Percentiles rank a stretch among this genome's conserved stretches.
Evolutionary conservation across 2,329 filamentous ascomycete species (phyloP).

Genomic region (Cryoendolithus antarcticus): DNA sequence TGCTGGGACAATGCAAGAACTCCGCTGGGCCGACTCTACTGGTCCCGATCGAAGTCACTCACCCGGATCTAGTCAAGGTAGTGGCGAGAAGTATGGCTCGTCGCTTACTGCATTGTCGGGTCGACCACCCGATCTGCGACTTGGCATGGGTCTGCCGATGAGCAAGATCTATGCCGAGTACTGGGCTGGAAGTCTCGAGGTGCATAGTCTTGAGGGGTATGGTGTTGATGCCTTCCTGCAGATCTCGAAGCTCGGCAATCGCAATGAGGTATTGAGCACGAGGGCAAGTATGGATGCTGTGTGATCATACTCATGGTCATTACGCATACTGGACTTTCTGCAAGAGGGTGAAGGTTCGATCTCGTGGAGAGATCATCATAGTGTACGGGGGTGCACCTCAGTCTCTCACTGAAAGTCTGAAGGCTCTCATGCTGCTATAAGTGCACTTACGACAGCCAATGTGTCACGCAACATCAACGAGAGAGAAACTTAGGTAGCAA

Average conservation of each 20-base stretch:
- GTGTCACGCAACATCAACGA: too few relatives aligned
- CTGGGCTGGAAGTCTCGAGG: conserved; percentile 83
- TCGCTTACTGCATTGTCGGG: conserved; percentile 72
- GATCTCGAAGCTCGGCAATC: conserved; percentile 92
- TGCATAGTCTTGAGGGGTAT: conserved; percentile 90
- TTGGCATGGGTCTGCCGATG: conserved; percentile 89
- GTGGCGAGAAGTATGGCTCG: conserved; percentile 36
- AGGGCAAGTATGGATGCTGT: conserved; percentile 41
- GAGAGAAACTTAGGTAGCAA: too few relatives aligned
- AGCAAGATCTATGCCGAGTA: conserved; percentile 94
- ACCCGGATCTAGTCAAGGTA: not conserved
- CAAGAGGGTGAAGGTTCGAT: not conserved
- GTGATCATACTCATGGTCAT: conserved; percentile 13
- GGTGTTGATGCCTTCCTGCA: conserved; percentile 93
- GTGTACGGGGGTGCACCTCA: too few relatives aligned
- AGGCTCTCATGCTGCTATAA: too few relatives aligned
- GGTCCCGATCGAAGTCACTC: not conserved
- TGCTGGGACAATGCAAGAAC: conserved; percentile 77
- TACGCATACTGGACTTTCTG: not conserved
- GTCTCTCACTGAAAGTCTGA: too few relatives aligned
- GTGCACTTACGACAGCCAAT: too few relatives aligned
- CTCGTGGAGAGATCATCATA: too few relatives aligned
- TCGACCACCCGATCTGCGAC: conserved; percentile 69
- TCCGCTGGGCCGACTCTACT: conserved; percentile 7
- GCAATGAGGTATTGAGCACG: conserved; percentile 79